These are phyloP conservation scores for Aspergillus quadricinctus DNA, from an alignment of 2,329 filamentous ascomycete genomes.

Conservation along the genomic window DNA sequence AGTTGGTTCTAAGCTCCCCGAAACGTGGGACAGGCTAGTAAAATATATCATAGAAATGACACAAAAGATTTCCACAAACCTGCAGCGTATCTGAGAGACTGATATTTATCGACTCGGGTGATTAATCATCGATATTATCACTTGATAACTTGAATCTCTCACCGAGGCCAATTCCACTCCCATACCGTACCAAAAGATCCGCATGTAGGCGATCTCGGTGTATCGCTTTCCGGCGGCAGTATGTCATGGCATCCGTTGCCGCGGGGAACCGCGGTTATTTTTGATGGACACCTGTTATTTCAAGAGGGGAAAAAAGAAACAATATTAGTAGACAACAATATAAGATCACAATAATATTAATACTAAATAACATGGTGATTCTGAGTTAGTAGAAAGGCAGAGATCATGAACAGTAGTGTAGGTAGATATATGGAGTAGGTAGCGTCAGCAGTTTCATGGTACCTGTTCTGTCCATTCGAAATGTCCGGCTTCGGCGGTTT, in stretches of 20 bases:
- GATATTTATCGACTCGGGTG: background rate
- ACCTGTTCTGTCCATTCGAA: conserved; percentile 7
- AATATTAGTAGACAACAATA: too few species aligned
- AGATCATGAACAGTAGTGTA: background rate
- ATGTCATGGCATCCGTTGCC: conserved; percentile 7
- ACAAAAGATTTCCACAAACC: background rate
- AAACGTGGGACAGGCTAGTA: background rate
- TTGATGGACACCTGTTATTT: too few species aligned
- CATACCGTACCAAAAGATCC: background rate
- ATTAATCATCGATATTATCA: background rate
- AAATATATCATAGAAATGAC: background rate
- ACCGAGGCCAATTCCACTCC: background rate
- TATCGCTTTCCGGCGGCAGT: conserved; percentile 5
- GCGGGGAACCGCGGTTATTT: conserved; percentile 14
- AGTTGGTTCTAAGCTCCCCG: background rate
- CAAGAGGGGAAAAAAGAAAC: too few species aligned
- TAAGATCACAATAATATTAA: too few species aligned
- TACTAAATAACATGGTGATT: too few species aligned
- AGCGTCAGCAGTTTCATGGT: background rate
- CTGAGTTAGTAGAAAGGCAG: too few species aligned
- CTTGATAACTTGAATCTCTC: background rate
- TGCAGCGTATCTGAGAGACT: background rate
- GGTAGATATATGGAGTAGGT: too few species aligned
- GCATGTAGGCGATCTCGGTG: conserved; percentile 10
- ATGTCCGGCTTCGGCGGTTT: conserved; percentile 28